Evolutionary conservation across 2,329 filamentous ascomycete genomes (phyloP), one percentile per base, ranked within the genome.

Genomic region (Fusarium sp.): DNA sequence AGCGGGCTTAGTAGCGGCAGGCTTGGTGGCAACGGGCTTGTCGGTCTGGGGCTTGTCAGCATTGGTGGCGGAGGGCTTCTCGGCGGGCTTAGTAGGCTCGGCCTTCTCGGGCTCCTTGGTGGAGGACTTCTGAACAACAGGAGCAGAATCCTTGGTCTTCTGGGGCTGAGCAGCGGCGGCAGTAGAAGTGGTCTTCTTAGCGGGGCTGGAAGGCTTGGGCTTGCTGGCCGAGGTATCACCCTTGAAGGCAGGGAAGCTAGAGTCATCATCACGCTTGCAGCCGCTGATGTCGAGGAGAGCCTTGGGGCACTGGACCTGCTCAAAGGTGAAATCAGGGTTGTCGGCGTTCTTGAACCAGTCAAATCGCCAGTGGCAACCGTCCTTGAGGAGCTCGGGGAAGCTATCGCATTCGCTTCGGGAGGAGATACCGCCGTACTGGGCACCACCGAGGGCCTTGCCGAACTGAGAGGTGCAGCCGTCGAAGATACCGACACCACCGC

Each of bases 301-400:
- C 38, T 82, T 78, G 17, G 87, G 88, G 78, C 88, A 90, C 67
- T 84, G 81, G 15, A 91, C 87, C 78, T 87, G 83, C 78, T 83
- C 80, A 79, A 88, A 90, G 58, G 79, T 81, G 58, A 90, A 85
- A 32, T 74, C 75, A 10, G 88, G 88, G 80, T 90, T 90, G 76
- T 90, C 86, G 52, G 87, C 84, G 67, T 85, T 85, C 70, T 82
- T 75, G 80, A 90, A 90, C 88, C 88, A 91, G 81, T 90, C 87
- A 75, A 90, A 91, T 66, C 88, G 87, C 87, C 88, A 91, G 77
- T 85, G 81, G 80, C 89, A 91, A 12, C 89, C 89, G 13, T 80
- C 81, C 81, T 88, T 85, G 55, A 91, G 82, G 40, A 83, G 80
- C 40, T 76, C 80, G 1, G 89, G 89, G 80, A 89, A 87, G 55